Evolutionary conservation across 164 flowering plant species (phyloP).

Genomic region (Protea cynaroides): DNA sequence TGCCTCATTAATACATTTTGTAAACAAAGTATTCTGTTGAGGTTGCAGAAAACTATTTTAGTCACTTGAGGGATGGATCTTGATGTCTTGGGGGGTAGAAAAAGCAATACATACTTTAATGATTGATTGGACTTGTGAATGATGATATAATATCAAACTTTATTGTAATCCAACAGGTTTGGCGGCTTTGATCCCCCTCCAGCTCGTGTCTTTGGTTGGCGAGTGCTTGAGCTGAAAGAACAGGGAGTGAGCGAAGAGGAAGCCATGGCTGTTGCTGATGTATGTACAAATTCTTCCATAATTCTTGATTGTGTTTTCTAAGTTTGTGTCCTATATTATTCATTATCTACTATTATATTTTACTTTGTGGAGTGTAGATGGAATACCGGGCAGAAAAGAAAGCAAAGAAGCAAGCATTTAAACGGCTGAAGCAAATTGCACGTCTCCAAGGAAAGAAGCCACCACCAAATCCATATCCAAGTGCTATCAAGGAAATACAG

Average conservation of each 20-base stretch:
- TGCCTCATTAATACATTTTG: no score
- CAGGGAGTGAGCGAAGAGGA: slow-evolving; percentile 71
- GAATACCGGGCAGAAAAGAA: slow-evolving; percentile 81
- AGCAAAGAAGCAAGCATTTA: slow-evolving; percentile 67
- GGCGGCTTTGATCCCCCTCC: slow-evolving; percentile 63
- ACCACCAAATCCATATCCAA: slow-evolving; percentile 84
- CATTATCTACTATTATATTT: neutral
- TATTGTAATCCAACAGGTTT: slow-evolving; percentile 37
- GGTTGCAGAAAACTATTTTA: neutral
- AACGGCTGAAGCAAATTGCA: slow-evolving; percentile 65
- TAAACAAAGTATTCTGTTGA: no score
- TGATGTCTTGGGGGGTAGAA: neutral
- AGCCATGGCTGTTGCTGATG: slow-evolving; percentile 83
- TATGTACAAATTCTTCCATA: slow-evolving; percentile 20
- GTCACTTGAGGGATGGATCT: neutral
- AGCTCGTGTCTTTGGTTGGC: slow-evolving; percentile 72
- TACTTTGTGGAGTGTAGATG: slow-evolving; percentile 35
- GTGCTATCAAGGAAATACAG: slow-evolving; percentile 74
- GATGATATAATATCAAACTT: neutral
- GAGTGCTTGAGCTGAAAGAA: slow-evolving; percentile 81
- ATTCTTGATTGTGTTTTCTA: neutral
- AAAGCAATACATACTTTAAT: no score
- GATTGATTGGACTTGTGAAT: neutral
- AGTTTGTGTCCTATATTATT: neutral
- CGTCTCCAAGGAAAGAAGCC: slow-evolving; percentile 64